phyloP scores from a whole-genome alignment of 2,329 filamentous ascomycete genomes.

The Rosellinia necatrix region DNA sequence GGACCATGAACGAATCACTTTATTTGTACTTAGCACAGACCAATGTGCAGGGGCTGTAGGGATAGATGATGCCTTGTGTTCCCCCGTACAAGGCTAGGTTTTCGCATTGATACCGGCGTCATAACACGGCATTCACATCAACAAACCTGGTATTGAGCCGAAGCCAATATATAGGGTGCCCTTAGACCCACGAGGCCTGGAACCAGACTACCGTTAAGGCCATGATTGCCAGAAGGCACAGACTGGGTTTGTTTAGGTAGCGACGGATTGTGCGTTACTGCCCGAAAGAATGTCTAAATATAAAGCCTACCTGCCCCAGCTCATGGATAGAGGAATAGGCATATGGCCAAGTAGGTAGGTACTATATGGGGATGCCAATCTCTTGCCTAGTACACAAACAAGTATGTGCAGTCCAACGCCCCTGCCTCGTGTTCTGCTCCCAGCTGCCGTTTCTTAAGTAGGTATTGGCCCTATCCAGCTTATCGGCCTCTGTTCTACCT shows the following conservation, averaged over 20 bases:
- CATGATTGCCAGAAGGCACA: slow-evolving; percentile 12
- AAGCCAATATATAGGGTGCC: too few species aligned
- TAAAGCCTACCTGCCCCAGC: too few species aligned
- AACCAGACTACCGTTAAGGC: not conserved
- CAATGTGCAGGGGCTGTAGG: not conserved
- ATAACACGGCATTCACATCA: not conserved
- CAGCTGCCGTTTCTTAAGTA: too few species aligned
- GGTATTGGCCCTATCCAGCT: too few species aligned
- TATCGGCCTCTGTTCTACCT: not conserved
- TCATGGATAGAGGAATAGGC: too few species aligned
- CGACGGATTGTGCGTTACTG: slow-evolving; percentile 3
- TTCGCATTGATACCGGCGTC: slow-evolving; percentile 1
- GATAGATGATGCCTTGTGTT: not conserved
- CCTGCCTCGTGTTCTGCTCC: too few species aligned
- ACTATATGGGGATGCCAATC: too few species aligned
- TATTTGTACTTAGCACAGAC: too few species aligned
- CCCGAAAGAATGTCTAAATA: not conserved
- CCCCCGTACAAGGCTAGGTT: not conserved
- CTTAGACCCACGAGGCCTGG: not conserved
- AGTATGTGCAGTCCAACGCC: too few species aligned
- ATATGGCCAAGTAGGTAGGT: not conserved
- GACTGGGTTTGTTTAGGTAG: not conserved
- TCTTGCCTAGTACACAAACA: too few species aligned
- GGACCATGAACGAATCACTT: not conserved
- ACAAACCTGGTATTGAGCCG: not conserved